Conservation (phyloP, 2,329 filamentous ascomycete species). For the Sarocladium oryzae region DNA sequence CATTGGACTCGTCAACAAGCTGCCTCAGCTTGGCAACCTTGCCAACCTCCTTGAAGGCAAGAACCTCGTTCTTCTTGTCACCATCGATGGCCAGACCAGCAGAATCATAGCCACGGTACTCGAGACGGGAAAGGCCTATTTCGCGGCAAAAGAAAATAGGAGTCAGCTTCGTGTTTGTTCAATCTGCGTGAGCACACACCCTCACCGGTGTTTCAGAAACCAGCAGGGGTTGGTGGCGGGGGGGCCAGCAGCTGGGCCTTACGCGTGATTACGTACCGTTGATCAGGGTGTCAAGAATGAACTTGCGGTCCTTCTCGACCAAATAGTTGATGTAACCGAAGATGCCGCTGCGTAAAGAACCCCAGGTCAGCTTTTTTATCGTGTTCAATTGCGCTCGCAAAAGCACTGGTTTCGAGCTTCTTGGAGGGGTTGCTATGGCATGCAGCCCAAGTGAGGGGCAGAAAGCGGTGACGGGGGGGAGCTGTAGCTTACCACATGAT, state of each 20-base stretch:
- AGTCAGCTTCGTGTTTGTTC: slow-evolving; percentile 19
- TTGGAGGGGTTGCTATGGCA: slow-evolving; percentile 1
- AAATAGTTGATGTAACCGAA: slow-evolving; percentile 99
- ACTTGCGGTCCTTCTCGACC: slow-evolving; percentile 97
- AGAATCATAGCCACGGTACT: slow-evolving; percentile 98
- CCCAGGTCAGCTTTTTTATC: slow-evolving; percentile 19
- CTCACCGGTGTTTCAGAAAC: slow-evolving; percentile 8
- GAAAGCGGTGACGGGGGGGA: slow-evolving; percentile 3
- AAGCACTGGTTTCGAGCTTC: neutral
- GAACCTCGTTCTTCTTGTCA: slow-evolving; percentile 97
- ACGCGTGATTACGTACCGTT: slow-evolving; percentile 63
- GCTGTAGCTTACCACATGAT: slow-evolving; percentile 9
- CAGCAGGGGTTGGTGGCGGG: slow-evolving; percentile 5
- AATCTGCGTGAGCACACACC: neutral
- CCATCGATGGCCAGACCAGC: slow-evolving; percentile 93
- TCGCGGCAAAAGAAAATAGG: slow-evolving; percentile 13
- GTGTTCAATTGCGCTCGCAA: slow-evolving; percentile 14
- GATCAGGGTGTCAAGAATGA: slow-evolving; percentile 90
- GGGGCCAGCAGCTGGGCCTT: neutral
- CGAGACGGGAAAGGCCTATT: slow-evolving; percentile 82
- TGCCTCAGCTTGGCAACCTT: slow-evolving; percentile 96
- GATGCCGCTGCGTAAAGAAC: slow-evolving; percentile 60
- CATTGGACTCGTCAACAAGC: slow-evolving; percentile 76
- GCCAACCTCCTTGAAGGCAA: slow-evolving; percentile 98
- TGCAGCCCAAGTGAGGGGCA: neutral